Evolutionary conservation across 73 alveolate genomes (phyloP).

Genomic region (Tetrahymena elliotti): DNA sequence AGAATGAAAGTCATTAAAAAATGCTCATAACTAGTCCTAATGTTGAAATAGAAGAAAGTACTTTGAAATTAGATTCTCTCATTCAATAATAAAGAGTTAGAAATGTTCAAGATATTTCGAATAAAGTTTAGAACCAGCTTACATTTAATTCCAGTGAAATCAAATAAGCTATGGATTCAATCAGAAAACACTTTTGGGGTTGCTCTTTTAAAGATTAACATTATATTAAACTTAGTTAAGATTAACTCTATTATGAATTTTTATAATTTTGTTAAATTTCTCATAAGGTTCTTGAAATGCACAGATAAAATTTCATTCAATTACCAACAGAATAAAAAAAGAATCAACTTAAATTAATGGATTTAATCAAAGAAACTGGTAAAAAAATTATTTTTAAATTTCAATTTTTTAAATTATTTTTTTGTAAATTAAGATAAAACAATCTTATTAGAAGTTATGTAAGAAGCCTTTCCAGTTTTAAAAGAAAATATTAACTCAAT

Average conservation of each 20-base stretch:
- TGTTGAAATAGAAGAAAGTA: background rate
- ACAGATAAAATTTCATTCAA: background rate
- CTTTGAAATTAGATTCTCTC: background rate
- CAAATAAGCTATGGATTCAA: background rate
- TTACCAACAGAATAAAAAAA: background rate
- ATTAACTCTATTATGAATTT: background rate
- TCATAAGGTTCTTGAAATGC: background rate
- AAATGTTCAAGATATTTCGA: background rate
- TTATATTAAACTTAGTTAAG: background rate
- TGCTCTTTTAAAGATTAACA: background rate
- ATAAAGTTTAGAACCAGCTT: background rate
- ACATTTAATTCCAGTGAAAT: background rate
- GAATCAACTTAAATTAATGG: background rate
- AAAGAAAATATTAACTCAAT: background rate
- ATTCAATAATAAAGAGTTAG: background rate
- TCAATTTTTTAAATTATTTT: background rate
- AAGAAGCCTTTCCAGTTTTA: background rate
- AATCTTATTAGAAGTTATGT: background rate
- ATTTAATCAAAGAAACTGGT: background rate
- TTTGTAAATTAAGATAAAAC: background rate
- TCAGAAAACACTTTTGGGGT: background rate
- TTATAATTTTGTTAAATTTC: background rate
- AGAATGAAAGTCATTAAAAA: background rate
- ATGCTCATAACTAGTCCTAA: background rate
- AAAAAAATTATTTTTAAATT: background rate